Conservation (phyloP, 148 eudicot genomes). For the Fallopia convolvulus region DNA sequence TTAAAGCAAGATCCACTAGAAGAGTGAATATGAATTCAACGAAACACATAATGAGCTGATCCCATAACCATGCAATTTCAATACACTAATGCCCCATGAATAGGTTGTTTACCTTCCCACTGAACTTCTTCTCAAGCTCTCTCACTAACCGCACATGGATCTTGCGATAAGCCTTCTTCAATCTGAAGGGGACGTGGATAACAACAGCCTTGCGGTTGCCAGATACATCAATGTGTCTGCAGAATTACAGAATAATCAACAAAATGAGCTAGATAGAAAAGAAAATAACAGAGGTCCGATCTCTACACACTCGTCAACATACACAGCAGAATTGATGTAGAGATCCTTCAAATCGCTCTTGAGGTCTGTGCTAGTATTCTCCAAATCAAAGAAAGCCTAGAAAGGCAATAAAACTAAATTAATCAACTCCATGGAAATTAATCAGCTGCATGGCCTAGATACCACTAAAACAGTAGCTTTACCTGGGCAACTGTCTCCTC, state of each 20-base stretch:
- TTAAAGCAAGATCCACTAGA: background rate
- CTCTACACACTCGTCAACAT: slow-evolving; percentile 17
- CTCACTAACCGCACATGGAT: slow-evolving; percentile 62
- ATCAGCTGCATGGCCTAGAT: background rate
- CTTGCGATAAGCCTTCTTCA: slow-evolving; percentile 81
- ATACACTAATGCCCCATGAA: background rate
- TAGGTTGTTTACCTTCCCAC: slow-evolving; percentile 62
- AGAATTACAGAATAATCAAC: background rate
- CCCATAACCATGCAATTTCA: background rate
- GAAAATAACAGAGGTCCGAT: background rate
- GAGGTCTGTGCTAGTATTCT: slow-evolving; percentile 57
- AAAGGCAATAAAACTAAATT: background rate
- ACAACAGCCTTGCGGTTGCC: slow-evolving; percentile 74
- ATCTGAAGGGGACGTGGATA: slow-evolving; percentile 73
- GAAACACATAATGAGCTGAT: background rate
- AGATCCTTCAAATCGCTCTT: slow-evolving; percentile 77
- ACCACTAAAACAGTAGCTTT: background rate
- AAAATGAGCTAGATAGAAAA: background rate
- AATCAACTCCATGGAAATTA: background rate
- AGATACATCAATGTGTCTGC: slow-evolving; percentile 70
- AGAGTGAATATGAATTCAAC: background rate
- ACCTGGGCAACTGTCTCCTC: slow-evolving; percentile 85
- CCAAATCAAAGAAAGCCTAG: slow-evolving; percentile 79
- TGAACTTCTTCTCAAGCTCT: slow-evolving; percentile 93
- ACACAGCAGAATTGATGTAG: slow-evolving; percentile 68